phyloP scores from a whole-genome alignment of 345 rosid species.

The Eucalyptus pauciflora region DNA sequence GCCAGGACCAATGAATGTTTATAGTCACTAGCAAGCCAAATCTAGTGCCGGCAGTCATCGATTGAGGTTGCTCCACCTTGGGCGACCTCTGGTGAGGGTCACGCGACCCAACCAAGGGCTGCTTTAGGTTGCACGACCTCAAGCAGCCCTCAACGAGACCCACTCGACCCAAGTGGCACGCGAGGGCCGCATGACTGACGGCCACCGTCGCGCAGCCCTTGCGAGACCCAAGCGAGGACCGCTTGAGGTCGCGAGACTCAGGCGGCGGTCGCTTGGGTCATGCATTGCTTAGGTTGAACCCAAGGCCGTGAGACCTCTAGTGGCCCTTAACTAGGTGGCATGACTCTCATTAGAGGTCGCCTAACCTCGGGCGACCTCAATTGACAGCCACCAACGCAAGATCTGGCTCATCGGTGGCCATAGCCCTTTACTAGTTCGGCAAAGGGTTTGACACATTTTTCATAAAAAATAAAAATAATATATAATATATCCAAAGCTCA shows the following conservation, averaged over 20 bases:
- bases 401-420: accelerated
- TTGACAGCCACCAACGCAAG: accelerated
- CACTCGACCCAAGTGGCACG: accelerated
- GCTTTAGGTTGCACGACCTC: too few relatives aligned
- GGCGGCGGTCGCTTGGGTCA: accelerated
- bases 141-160: too few relatives aligned
- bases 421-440: accelerated
- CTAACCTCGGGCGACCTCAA: too few relatives aligned
- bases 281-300: too few relatives aligned
- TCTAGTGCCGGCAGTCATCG: accelerated
- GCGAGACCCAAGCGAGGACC: too few relatives aligned
- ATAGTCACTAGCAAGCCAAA: accelerated
- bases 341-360: too few relatives aligned
- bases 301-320: too few relatives aligned
- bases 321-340: too few relatives aligned
- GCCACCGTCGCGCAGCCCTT: accelerated
- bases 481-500: too few relatives aligned
- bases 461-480: too few relatives aligned
- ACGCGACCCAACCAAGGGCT: accelerated
- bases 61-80: accelerated
- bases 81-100: accelerated
- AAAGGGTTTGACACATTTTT: too few relatives aligned
- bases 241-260: accelerated
- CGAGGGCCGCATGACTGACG: accelerated
- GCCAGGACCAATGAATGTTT: accelerated